A percentile compares a stretch with the other conserved stretches of the same genome.
Conservation (phyloP, 2,329 filamentous ascomycete species). For the Ciborinia camelliae region DNA sequence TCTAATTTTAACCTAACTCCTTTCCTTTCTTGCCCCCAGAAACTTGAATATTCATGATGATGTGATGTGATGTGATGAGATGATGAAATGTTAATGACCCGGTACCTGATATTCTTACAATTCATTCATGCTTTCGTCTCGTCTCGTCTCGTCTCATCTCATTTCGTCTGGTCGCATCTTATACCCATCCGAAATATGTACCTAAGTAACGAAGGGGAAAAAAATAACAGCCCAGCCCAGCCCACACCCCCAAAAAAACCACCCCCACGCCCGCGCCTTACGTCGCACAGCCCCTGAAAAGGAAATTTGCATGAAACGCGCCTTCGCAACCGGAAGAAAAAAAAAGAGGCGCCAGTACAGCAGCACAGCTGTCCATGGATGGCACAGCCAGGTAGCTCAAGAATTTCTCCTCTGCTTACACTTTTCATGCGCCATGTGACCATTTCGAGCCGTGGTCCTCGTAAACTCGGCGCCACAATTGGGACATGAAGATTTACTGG, state of each 20-base stretch:
- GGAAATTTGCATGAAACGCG: conserved; percentile 5
- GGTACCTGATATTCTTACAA: conserved; percentile 13
- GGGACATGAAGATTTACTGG: conserved; percentile 82
- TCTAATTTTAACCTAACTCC: conserved; percentile 20
- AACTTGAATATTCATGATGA: conserved; percentile 1
- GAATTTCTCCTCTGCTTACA: conserved; percentile 70
- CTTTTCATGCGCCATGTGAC: conserved; percentile 83
- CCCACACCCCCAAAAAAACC: not conserved
- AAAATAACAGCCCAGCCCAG: too few relatives aligned
- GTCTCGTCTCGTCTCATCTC: conserved; percentile 1
- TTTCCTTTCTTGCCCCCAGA: not conserved
- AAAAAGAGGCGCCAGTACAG: not conserved
- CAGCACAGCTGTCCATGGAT: too few relatives aligned
- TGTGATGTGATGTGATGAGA: not conserved
- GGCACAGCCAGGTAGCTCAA: conserved; percentile 26
- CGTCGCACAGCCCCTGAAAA: conserved; percentile 6
- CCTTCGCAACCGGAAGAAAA: not conserved
- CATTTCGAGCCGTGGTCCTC: conserved; percentile 81
- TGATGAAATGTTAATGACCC: conserved; percentile 9
- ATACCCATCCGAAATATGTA: not conserved
- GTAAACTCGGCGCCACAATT: conserved; percentile 94
- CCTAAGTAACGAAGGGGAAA: not conserved
- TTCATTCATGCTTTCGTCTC: conserved; percentile 16
- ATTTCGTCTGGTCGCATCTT: not conserved
- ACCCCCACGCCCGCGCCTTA: conserved; percentile 4